phyloP scores from a whole-genome alignment of 164 flowering plant genomes.

The Cinnamomum micranthum region DNA sequence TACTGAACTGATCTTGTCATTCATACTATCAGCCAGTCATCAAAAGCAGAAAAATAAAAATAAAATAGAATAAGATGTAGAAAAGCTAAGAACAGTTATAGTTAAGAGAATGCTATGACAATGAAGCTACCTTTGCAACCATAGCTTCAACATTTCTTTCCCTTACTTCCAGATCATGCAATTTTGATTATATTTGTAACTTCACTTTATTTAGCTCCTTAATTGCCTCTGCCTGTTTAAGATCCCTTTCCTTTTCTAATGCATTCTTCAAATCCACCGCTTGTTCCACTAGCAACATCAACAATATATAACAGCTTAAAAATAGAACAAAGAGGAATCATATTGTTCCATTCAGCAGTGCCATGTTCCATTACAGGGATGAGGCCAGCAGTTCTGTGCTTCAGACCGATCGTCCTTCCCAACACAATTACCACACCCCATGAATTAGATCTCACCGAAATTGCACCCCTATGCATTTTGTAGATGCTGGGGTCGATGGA shows the following conservation, averaged over 20 bases:
- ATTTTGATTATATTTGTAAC: slow-evolving; percentile 54
- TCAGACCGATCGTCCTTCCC: too few relatives aligned
- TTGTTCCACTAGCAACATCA: slow-evolving; percentile 45
- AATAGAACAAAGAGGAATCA: background rate
- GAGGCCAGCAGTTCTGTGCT: too few relatives aligned
- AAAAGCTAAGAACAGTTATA: background rate
- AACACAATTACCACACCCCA: too few relatives aligned
- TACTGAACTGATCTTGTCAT: slow-evolving; percentile 30
- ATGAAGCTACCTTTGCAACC: slow-evolving; percentile 52
- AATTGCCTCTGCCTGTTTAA: slow-evolving; percentile 46
- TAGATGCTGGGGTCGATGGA: too few relatives aligned
- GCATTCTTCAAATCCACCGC: slow-evolving; percentile 49
- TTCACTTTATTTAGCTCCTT: slow-evolving; percentile 50
- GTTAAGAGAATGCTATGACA: background rate
- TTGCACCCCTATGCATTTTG: too few relatives aligned
- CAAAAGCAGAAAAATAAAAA: slow-evolving; percentile 1
- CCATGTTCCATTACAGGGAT: too few relatives aligned
- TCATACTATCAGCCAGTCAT: slow-evolving; percentile 50
- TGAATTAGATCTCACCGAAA: too few relatives aligned
- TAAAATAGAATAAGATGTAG: slow-evolving; percentile 1
- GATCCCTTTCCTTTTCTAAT: slow-evolving; percentile 54
- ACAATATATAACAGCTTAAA: background rate
- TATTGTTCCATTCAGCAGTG: too few relatives aligned
- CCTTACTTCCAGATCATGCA: slow-evolving; percentile 41
- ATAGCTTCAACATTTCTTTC: slow-evolving; percentile 53